Evolutionary conservation across 306 rosid genomes (phyloP).

Genomic region (Prosopis cineraria): DNA sequence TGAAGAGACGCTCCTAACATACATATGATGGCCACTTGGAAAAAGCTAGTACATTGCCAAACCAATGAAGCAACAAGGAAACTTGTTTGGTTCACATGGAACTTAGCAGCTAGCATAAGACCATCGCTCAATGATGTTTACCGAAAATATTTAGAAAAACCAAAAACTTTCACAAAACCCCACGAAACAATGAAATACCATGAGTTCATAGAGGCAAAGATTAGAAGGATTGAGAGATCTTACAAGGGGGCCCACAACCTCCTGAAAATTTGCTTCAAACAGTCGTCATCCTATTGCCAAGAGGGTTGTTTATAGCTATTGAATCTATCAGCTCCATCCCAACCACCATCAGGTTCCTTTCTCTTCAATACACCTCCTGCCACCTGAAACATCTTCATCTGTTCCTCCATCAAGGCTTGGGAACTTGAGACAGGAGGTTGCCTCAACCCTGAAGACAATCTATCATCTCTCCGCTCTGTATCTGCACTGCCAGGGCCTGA

Average conservation of each 20-base stretch:
- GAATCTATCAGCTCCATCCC: slow-evolving; percentile 79
- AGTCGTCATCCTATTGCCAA: slow-evolving; percentile 59
- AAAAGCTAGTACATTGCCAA: not conserved
- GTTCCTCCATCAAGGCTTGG: slow-evolving; percentile 76
- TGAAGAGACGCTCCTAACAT: not conserved
- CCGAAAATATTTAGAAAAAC: not conserved
- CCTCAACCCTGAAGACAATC: slow-evolving; percentile 64
- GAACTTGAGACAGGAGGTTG: slow-evolving; percentile 69
- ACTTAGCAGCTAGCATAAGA: not conserved
- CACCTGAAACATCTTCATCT: slow-evolving; percentile 73
- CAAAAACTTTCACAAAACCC: not conserved
- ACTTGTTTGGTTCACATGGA: not conserved
- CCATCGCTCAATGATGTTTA: not conserved
- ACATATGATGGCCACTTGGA: not conserved
- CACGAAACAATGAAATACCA: not conserved
- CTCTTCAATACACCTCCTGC: slow-evolving; percentile 73
- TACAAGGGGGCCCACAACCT: slow-evolving; percentile 38
- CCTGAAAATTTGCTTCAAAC: slow-evolving; percentile 11
- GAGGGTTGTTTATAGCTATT: slow-evolving; percentile 78
- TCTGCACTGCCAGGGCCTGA: slow-evolving; percentile 79
- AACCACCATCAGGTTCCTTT: slow-evolving; percentile 86
- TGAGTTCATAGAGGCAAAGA: not conserved
- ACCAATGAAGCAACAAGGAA: not conserved
- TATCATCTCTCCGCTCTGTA: slow-evolving; percentile 73
- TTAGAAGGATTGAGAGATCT: not conserved